These are phyloP conservation scores for Psilocybe sp. DNA, from an alignment of 768 basidiomycete genomes.

Conservation along the genomic window DNA sequence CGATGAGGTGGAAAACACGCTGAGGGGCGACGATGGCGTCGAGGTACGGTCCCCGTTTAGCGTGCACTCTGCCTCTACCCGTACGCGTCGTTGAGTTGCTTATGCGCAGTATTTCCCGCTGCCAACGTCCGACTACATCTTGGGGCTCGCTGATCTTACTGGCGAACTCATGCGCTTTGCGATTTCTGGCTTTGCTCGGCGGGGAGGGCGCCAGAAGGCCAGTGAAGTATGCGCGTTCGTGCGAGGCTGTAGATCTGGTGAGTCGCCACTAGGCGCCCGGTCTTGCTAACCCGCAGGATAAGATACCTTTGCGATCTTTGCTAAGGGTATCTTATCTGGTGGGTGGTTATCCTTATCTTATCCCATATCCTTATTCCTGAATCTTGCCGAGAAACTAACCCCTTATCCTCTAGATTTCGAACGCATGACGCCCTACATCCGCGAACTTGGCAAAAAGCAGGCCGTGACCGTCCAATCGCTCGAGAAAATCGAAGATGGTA, in stretches of 20 bases:
- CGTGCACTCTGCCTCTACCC: not conserved
- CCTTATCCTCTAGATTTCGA: conserved; percentile 60
- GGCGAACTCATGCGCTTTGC: conserved; percentile 97
- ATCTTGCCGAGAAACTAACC: not conserved
- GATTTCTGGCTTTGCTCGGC: conserved; percentile 74
- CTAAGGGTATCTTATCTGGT: too few relatives aligned
- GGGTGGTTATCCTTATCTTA: too few relatives aligned
- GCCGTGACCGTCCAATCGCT: conserved; percentile 82
- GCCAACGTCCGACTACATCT: conserved; percentile 80
- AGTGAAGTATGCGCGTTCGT: conserved; percentile 69
- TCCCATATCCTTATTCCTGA: not conserved
- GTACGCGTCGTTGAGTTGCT: conserved; percentile 6
- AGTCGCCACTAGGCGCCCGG: conserved; percentile 11
- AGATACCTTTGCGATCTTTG: too few relatives aligned
- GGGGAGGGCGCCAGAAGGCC: conserved; percentile 63
- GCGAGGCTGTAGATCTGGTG: conserved; percentile 69
- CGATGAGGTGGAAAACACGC: conserved; percentile 58
- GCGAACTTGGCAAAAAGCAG: conserved; percentile 85
- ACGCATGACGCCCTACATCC: conserved; percentile 63
- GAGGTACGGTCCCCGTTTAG: conserved; percentile 47
- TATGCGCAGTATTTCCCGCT: conserved; percentile 67
- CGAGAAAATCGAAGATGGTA: conserved; percentile 93
- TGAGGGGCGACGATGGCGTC: conserved; percentile 59
- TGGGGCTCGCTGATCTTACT: conserved; percentile 91
- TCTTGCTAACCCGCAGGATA: not conserved